A percentile compares a stretch with the other conserved stretches of the same genome.
Conservation (phyloP, 2,329 filamentous ascomycete species). For the Coniochaeta pulveracea region DNA sequence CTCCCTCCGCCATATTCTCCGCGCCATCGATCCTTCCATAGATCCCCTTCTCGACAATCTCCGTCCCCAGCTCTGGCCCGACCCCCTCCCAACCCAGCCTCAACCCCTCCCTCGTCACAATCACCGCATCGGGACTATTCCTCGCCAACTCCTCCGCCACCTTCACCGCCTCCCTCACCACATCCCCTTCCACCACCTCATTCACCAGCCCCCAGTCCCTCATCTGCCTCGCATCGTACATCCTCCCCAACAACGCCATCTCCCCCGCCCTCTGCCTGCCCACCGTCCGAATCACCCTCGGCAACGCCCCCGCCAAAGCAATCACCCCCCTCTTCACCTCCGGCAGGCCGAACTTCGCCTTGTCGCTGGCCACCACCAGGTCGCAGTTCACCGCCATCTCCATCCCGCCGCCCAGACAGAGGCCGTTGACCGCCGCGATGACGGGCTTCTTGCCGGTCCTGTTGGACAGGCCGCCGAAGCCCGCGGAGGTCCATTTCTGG, state of each 20-base stretch:
- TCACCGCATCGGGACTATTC: constrained; percentile 65
- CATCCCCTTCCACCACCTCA: constrained; percentile 38
- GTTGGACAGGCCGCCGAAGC: constrained; percentile 57
- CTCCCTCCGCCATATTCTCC: constrained; percentile 65
- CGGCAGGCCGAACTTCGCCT: constrained; percentile 55
- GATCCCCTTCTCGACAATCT: constrained; percentile 43
- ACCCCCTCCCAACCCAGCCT: constrained; percentile 62
- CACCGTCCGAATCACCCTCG: constrained; percentile 53
- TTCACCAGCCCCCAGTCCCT: constrained; percentile 61
- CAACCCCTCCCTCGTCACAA: constrained; percentile 62
- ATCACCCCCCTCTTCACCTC: constrained; percentile 63
- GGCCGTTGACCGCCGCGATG: constrained; percentile 65
- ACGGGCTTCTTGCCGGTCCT: constrained; percentile 62
- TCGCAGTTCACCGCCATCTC: constrained; percentile 69
- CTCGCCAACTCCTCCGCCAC: constrained; percentile 50
- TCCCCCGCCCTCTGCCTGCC: constrained; percentile 60
- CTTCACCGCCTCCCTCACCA: constrained; percentile 46
- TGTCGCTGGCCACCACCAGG: constrained; percentile 49
- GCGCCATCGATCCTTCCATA: constrained; percentile 49
- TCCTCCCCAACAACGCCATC: constrained; percentile 55
- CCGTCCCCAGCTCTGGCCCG: constrained; percentile 52
- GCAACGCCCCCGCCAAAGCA: constrained; percentile 59
- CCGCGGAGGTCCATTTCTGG: constrained; percentile 26
- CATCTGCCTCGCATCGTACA: constrained; percentile 48
- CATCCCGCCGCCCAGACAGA: constrained; percentile 64